phyloP scores from a whole-genome alignment of 176 grass and related monocot genomes.

The Oryza meridionalis region DNA sequence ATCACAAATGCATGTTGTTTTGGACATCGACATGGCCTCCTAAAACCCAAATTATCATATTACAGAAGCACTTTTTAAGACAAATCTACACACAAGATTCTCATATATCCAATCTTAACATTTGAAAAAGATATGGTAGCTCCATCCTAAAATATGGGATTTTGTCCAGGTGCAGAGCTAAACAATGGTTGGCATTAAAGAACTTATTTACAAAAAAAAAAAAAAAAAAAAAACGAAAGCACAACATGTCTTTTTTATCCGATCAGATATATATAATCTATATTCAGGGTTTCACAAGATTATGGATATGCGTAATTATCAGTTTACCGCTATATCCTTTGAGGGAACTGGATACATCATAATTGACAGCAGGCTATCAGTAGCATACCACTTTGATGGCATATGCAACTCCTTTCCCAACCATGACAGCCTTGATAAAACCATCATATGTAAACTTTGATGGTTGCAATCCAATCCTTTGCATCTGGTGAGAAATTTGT shows the following conservation, averaged over 20 bases:
- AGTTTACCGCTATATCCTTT: conserved; percentile 26
- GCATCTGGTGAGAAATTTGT: conserved; percentile 67
- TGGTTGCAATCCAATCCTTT: conserved; percentile 63
- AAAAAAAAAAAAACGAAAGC: conserved; percentile 16
- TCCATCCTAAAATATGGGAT: no score
- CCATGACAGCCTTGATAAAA: conserved; percentile 67
- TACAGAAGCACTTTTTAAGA: neutral
- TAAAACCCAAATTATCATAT: neutral
- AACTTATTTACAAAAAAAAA: conserved; percentile 3
- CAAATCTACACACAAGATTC: neutral
- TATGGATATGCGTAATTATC: neutral
- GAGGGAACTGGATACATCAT: conserved; percentile 23
- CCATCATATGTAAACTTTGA: conserved; percentile 77
- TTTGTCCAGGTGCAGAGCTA: neutral
- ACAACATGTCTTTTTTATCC: conserved; percentile 15
- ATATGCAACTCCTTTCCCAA: conserved; percentile 63
- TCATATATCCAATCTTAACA: neutral
- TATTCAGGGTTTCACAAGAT: conserved; percentile 25
- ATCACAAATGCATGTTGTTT: neutral
- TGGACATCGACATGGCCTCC: neutral
- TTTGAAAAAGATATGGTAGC: neutral
- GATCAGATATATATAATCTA: conserved; percentile 24
- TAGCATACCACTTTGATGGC: conserved; percentile 74
- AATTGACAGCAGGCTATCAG: conserved; percentile 27
- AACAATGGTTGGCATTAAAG: conserved; percentile 8